These are phyloP conservation scores for Leptodermis oblonga DNA, from an alignment of 257 asterid species.

Conservation along the genomic window DNA sequence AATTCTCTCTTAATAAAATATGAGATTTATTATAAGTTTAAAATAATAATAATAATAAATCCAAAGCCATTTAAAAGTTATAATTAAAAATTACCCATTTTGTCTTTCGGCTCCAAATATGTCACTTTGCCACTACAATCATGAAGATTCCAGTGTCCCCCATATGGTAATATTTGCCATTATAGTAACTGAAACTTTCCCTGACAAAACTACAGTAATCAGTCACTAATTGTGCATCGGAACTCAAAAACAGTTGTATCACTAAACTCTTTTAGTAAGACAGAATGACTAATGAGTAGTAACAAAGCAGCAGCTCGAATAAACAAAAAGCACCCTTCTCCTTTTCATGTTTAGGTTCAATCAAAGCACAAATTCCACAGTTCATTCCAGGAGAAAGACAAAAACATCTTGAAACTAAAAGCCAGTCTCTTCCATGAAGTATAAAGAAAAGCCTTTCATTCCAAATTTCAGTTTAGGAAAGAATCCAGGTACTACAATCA, in stretches of 20 bases:
- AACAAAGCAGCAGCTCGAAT: too few relatives aligned
- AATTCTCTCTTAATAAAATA: too few relatives aligned
- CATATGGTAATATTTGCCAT: neutral
- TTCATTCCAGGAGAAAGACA: neutral
- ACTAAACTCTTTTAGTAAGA: too few relatives aligned
- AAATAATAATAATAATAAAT: too few relatives aligned
- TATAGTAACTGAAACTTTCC: neutral
- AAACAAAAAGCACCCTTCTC: neutral
- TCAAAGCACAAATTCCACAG: neutral
- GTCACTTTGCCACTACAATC: neutral
- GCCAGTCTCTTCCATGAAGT: neutral
- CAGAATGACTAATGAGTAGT: too few relatives aligned
- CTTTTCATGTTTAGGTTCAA: too few relatives aligned
- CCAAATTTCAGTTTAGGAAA: neutral
- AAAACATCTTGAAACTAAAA: neutral
- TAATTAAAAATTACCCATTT: neutral
- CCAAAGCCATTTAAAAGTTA: neutral
- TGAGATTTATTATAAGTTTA: too few relatives aligned
- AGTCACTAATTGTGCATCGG: too few relatives aligned
- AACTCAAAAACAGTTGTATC: too few relatives aligned
- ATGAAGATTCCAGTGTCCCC: neutral
- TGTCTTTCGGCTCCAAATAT: constrained; percentile 1
- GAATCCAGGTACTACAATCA: neutral
- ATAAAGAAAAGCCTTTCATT: neutral
- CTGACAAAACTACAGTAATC: too few relatives aligned